These are phyloP conservation scores for Solanum rostratum DNA, from an alignment of 257 asterid genomes.

Conservation along the genomic window DNA sequence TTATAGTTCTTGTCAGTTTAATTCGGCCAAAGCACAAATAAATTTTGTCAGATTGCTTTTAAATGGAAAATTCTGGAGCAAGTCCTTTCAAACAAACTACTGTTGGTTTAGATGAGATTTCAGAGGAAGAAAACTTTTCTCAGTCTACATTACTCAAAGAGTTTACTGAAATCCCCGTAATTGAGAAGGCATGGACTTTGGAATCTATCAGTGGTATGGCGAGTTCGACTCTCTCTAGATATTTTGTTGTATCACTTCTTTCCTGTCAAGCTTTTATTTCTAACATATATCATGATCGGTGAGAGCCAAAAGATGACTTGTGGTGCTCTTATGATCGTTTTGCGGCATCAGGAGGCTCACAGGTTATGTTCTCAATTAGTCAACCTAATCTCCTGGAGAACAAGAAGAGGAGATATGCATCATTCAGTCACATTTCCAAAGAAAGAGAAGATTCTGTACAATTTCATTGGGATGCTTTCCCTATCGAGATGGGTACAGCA, in stretches of 20 bases:
- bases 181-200: slow-evolving; percentile 91
- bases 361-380: slow-evolving; percentile 56
- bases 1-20: background rate
- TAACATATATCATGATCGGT: background rate
- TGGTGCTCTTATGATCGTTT: slow-evolving; percentile 1
- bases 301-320: slow-evolving; percentile 4
- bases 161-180: slow-evolving; percentile 49
- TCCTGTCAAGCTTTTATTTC: background rate
- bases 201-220: slow-evolving; percentile 43
- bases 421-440: slow-evolving; percentile 50
- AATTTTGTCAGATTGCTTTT: background rate
- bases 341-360: slow-evolving; percentile 41
- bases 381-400: slow-evolving; percentile 73
- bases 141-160: slow-evolving; percentile 58
- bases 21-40: background rate
- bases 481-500: slow-evolving; percentile 59
- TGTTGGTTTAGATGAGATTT: slow-evolving; percentile 24
- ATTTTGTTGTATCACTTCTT: background rate
- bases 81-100: slow-evolving; percentile 21
- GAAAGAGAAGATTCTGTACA: slow-evolving; percentile 26
- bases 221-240: background rate
- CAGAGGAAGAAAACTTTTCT: slow-evolving; percentile 44
- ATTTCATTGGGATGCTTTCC: slow-evolving; percentile 80
- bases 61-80: slow-evolving; percentile 30
- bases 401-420: slow-evolving; percentile 51